Conservation (phyloP, 2,329 filamentous ascomycete genomes). For the Phaeoacremonium minimum region DNA sequence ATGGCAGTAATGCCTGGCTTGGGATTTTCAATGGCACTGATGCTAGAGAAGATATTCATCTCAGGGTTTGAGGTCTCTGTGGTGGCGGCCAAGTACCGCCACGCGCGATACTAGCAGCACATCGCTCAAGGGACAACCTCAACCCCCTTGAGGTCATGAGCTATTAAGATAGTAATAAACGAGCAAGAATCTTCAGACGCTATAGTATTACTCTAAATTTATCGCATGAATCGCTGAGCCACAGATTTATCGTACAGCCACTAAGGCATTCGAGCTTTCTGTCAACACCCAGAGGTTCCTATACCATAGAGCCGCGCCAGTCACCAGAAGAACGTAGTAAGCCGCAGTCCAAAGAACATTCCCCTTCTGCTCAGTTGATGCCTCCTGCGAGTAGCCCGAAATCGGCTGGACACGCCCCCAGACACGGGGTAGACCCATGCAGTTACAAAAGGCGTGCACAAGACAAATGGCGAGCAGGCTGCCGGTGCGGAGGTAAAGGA, state of each 20-base stretch:
- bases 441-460: slow-evolving; percentile 88
- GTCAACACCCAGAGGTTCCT: slow-evolving; percentile 68
- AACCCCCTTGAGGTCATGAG: no score
- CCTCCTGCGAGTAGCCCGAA: slow-evolving; percentile 15
- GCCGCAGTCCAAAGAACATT: slow-evolving; percentile 59
- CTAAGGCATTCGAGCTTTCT: slow-evolving; percentile 50
- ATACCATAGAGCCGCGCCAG: slow-evolving; percentile 70
- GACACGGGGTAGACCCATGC: slow-evolving; percentile 80
- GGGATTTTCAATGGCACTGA: no score
- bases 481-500: slow-evolving; percentile 80
- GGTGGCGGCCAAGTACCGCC: no score
- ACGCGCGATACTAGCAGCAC: no score
- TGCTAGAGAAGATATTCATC: no score
- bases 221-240: no score
- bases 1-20: no score
- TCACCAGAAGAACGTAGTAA: slow-evolving; percentile 75
- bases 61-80: no score
- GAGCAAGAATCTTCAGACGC: no score
- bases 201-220: no score
- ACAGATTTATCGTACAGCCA: slow-evolving; percentile 15
- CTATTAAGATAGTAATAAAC: no score
- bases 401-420: slow-evolving; percentile 69
- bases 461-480: slow-evolving; percentile 71
- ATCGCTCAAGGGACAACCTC: no score
- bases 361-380: not conserved